Percentiles rank a stretch among this genome's conserved stretches.
Conservation (phyloP, 148 eudicot species). For the Agrostemma githago region DNA sequence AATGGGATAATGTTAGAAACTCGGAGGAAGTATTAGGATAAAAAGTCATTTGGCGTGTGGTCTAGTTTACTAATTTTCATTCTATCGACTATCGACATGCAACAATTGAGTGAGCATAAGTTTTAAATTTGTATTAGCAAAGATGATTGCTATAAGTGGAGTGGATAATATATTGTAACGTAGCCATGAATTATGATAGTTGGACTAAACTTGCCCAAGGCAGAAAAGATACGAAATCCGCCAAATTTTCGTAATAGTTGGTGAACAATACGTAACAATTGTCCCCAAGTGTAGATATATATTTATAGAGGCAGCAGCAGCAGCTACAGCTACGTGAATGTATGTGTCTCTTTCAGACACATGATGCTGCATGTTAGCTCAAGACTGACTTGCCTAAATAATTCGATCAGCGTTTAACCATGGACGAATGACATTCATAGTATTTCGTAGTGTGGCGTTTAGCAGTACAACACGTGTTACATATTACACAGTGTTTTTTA, state of each 20-base stretch:
- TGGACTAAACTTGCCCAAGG: constrained; percentile 4
- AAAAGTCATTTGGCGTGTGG: no score
- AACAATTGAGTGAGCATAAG: no score
- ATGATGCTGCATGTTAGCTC: constrained; percentile 18
- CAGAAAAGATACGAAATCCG: neutral
- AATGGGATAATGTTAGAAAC: no score
- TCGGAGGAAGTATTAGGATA: no score
- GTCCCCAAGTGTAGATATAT: neutral
- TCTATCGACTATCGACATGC: no score
- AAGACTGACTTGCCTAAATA: neutral
- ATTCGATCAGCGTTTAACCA: neutral
- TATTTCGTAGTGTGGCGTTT: neutral
- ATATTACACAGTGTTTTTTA: neutral
- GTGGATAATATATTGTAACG: neutral
- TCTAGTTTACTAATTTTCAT: no score
- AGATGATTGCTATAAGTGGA: neutral
- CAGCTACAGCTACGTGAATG: neutral
- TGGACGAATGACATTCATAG: neutral
- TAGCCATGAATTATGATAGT: neutral
- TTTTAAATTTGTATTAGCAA: neutral
- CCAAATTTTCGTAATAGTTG: constrained; percentile 1
- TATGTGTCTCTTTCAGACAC: neutral
- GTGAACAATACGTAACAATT: constrained; percentile 13
- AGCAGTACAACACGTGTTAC: neutral
- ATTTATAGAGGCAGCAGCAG: neutral